Conservation (phyloP, 176 grass and related monocot species). For the Elaeis guineensis region DNA sequence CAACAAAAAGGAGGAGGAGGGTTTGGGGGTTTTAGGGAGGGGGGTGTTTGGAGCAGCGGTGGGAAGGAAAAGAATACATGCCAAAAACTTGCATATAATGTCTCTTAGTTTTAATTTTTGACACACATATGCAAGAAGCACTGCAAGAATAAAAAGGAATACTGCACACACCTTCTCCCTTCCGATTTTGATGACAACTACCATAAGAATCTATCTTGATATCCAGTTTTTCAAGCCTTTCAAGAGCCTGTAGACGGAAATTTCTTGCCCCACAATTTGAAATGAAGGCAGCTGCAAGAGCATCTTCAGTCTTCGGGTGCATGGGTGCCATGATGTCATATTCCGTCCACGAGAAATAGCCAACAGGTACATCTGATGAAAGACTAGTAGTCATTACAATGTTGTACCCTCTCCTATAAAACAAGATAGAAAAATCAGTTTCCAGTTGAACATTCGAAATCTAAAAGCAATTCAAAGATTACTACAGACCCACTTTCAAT, state of each 20-base stretch:
- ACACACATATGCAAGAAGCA: background rate
- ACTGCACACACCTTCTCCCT: conserved; percentile 53
- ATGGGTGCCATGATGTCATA: conserved; percentile 93
- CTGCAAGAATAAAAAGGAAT: background rate
- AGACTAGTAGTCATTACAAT: conserved; percentile 96
- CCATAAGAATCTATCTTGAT: conserved; percentile 98
- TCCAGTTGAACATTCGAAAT: too few species aligned
- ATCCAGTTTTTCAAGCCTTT: conserved; percentile 70
- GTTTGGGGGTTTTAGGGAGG: too few species aligned
- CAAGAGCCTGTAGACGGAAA: conserved; percentile 88
- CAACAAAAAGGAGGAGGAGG: too few species aligned
- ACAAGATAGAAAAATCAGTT: conserved; percentile 1
- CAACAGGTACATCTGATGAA: conserved; percentile 91
- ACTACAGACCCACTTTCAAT: too few species aligned
- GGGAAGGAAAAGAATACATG: too few species aligned
- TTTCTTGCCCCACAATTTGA: conserved; percentile 92
- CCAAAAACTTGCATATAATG: too few species aligned
- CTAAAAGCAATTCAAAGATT: too few species aligned
- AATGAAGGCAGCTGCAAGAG: conserved; percentile 91
- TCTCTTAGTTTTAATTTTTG: too few species aligned
- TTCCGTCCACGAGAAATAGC: conserved; percentile 96
- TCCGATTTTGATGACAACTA: conserved; percentile 78
- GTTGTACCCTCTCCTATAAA: conserved; percentile 67
- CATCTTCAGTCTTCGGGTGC: conserved; percentile 59
- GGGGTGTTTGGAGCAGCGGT: too few species aligned